A percentile compares a stretch with the other conserved stretches of the same genome.
Conservation (phyloP, 768 basidiomycete genomes). For the Ramaria rubella region DNA sequence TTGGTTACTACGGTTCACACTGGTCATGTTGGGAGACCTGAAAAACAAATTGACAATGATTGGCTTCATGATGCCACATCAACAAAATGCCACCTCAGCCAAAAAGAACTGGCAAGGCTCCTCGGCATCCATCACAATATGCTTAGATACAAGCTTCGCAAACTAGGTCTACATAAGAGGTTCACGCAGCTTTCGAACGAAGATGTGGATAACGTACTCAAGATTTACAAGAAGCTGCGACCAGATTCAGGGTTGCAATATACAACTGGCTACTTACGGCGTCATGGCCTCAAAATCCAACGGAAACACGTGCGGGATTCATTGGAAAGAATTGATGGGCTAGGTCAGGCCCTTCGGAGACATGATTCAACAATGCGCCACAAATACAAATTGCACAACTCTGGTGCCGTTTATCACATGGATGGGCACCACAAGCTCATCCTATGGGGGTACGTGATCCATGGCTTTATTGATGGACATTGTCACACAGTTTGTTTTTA, state of each 20-base stretch:
- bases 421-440: constrained; percentile 13
- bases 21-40: constrained; percentile 13
- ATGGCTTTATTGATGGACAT: constrained; percentile 11
- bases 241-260: constrained; percentile 26
- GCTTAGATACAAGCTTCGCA: constrained; percentile 14
- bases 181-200: constrained; percentile 17
- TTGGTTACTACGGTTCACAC: constrained; percentile 8
- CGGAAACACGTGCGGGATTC: constrained; percentile 20
- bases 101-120: constrained; percentile 12
- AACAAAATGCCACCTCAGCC: constrained; percentile 11
- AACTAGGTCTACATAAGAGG: constrained; percentile 9
- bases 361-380: not conserved
- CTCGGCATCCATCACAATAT: constrained; percentile 19
- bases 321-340: constrained; percentile 24
- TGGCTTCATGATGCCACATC: constrained; percentile 17
- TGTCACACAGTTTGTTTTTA: constrained; percentile 5
- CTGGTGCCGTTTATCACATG: not conserved
- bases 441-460: constrained; percentile 11
- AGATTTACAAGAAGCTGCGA: constrained; percentile 9
- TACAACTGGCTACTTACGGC: constrained; percentile 24
- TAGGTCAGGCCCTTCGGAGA: constrained; percentile 21
- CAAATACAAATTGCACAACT: not conserved
- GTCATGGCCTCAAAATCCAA: constrained; percentile 22
- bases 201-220: constrained; percentile 17
- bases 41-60: constrained; percentile 12